A percentile compares a stretch with the other conserved stretches of the same genome.
Evolutionary conservation across 73 alveolate species (phyloP).

Genomic region (Paraurostyla sp.): DNA sequence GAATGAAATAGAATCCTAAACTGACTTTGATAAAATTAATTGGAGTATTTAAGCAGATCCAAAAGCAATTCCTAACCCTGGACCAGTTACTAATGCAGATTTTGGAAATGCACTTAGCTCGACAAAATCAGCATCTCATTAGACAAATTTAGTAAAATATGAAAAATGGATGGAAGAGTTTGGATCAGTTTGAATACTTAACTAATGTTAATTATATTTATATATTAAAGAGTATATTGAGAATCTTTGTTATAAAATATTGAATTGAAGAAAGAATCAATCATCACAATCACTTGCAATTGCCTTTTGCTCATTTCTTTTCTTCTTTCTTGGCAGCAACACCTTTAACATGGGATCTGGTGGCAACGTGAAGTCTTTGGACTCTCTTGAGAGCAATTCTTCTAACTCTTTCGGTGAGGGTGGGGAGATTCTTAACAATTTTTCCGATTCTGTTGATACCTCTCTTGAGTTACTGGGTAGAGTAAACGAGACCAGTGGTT

Average conservation of each 20-base stretch:
- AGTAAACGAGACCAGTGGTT: conserved; percentile 55
- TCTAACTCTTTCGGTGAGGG: conserved; percentile 61
- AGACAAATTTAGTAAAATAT: conserved; percentile 85
- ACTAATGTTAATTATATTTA: neutral
- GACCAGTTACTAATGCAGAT: conserved; percentile 93
- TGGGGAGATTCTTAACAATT: conserved; percentile 63
- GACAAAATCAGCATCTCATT: conserved; percentile 92
- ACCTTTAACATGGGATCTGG: conserved; percentile 56
- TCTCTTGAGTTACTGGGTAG: conserved; percentile 46
- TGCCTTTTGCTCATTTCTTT: conserved; percentile 51
- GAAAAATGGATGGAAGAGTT: conserved; percentile 96
- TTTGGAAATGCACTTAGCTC: conserved; percentile 87
- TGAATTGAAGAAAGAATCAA: conserved; percentile 44
- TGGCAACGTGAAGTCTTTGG: conserved; percentile 71
- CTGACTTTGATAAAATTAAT: conserved; percentile 62
- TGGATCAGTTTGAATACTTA: conserved; percentile 89
- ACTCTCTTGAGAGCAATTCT: conserved; percentile 59
- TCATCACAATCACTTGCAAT: too few relatives aligned
- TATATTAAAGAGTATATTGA: conserved; percentile 7
- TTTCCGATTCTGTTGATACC: conserved; percentile 70
- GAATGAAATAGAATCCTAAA: conserved; percentile 68
- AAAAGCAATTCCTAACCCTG: conserved; percentile 82
- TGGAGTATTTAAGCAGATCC: conserved; percentile 87
- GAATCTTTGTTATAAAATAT: conserved; percentile 31
- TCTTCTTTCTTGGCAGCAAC: conserved; percentile 54